A percentile compares a stretch with the other conserved stretches of the same genome.
phyloP scores from a whole-genome alignment of 1,139 yeast species.

The Entelexis paramagnoliae region DNA sequence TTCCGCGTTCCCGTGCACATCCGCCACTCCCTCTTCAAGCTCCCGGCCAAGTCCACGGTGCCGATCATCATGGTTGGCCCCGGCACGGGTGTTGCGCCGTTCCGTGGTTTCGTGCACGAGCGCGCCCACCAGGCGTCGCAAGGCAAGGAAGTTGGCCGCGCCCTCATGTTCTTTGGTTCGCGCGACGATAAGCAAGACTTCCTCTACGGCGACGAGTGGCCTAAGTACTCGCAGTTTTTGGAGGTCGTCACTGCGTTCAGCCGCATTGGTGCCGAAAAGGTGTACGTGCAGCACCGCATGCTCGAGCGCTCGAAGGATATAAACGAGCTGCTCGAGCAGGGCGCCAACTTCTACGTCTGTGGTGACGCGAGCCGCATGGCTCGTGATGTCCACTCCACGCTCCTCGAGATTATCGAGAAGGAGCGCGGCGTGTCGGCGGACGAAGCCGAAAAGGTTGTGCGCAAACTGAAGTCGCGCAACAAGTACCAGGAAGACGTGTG shows the following conservation, averaged over 20 bases:
- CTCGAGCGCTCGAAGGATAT: slow-evolving; percentile 46
- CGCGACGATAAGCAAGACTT: slow-evolving; percentile 66
- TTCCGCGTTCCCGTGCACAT: slow-evolving; percentile 75
- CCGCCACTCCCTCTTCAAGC: slow-evolving; percentile 87
- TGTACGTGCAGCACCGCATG: slow-evolving; percentile 78
- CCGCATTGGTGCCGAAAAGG: slow-evolving; percentile 52
- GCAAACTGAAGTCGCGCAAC: slow-evolving; percentile 73
- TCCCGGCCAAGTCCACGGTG: slow-evolving; percentile 74
- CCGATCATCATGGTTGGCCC: slow-evolving; percentile 95
- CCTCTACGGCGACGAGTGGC: slow-evolving; percentile 80
- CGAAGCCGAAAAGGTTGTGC: slow-evolving; percentile 67
- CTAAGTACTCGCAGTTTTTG: slow-evolving; percentile 31
- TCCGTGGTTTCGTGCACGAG: slow-evolving; percentile 87
- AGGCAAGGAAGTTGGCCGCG: slow-evolving; percentile 57
- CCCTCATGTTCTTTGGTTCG: slow-evolving; percentile 76
- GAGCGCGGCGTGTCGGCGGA: slow-evolving; percentile 50
- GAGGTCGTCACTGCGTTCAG: slow-evolving; percentile 75
- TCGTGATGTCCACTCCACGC: slow-evolving; percentile 76
- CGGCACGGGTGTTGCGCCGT: slow-evolving; percentile 97
- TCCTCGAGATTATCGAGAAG: slow-evolving; percentile 51
- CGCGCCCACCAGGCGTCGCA: slow-evolving; percentile 49
- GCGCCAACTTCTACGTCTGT: slow-evolving; percentile 88
- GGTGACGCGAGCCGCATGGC: slow-evolving; percentile 98
- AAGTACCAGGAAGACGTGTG: slow-evolving; percentile 97
- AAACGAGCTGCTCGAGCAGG: slow-evolving; percentile 51